phyloP scores from a whole-genome alignment of 1,284 basidiomycete species.

The Ganoderma leucocontextum region DNA sequence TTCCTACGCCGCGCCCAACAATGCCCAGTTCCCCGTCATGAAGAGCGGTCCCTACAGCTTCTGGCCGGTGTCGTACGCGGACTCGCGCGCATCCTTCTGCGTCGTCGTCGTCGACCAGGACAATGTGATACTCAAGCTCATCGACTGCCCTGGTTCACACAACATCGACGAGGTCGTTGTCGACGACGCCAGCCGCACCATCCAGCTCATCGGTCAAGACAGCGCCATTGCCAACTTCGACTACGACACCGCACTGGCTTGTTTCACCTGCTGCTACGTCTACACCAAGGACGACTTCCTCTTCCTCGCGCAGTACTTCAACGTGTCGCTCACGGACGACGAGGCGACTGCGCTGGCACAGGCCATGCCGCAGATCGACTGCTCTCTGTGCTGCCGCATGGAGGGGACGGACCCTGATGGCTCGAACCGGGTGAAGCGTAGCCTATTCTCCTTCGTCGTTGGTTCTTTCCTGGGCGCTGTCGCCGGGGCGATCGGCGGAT shows the following conservation, averaged over 20 bases:
- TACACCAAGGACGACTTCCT: conserved; percentile 5
- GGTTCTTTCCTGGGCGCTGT: not conserved
- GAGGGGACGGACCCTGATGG: not conserved
- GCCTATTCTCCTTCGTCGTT: too few species aligned
- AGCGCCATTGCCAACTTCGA: not conserved
- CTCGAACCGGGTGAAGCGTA: not conserved
- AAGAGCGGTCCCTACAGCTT: conserved; percentile 4
- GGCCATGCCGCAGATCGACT: conserved; percentile 6
- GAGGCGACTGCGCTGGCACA: not conserved
- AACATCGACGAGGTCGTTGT: not conserved
- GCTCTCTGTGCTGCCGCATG: conserved; percentile 2
- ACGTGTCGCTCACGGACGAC: not conserved
- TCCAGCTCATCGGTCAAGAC: not conserved
- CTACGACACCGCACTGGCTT: not conserved
- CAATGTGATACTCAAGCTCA: conserved; percentile 3
- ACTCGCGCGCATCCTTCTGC: not conserved
- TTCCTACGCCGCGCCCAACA: not conserved
- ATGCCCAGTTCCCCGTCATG: not conserved
- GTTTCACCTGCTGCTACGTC: not conserved
- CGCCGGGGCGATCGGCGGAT: not conserved
- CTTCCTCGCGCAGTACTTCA: not conserved
- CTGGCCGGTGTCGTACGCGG: conserved; percentile 3
- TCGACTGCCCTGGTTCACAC: conserved; percentile 1
- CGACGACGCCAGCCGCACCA: not conserved
- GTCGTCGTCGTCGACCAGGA: conserved; percentile 1